Evolutionary conservation across 768 basidiomycete genomes (phyloP), one percentile per base, ranked within the genome.

Genomic region (Artomyces pyxidatus): DNA sequence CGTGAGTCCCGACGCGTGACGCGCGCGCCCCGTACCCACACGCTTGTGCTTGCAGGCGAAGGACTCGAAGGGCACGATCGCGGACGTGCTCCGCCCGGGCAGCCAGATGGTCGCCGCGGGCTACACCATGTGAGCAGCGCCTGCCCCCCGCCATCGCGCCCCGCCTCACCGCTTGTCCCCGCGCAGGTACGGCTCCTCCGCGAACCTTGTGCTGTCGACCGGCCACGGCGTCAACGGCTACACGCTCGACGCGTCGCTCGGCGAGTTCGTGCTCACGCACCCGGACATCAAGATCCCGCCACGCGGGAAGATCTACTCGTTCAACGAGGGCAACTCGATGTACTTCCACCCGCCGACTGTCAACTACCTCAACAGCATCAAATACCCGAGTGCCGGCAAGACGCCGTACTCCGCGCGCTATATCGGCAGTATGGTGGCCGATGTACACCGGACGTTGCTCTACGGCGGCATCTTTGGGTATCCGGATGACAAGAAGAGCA

Each of bases 381-480:
- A 99, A 69, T 92, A 77, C 65, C 94, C 95, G 1, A 64, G 78
- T 39, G 65, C 77, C 42, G 82, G 81, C 28, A 92, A 84, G 66
- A 71, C 79, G 22, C 94, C 95, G 9, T 95, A 96, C 63, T 90
- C 86, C 54, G 83, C 88, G 55, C 80, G 92, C 52, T 84, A 99
- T 69, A 96, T 98, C 63, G 96, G 96, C 23, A 94, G 91, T 52
- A 99, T 99, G 96, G 96, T 98, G 29, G 94, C 95, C 45, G 95
- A 99, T 67, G 95, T 97, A 22, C 93, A 96, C 68, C 77, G 95
- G 58, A 99, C 95, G 6, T 70, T 99, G 27, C 74, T 99, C 3
- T 99, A 99, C 62, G 96, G 96, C 21, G 96, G 96, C 37, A 98
- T 99, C 61, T 99, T 99, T 60, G 95, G 93, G 8, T 99, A 99